Base-by-base conservation (phyloP, 129 eudicot genomes). In the Ambrosia artemisiifolia region DNA sequence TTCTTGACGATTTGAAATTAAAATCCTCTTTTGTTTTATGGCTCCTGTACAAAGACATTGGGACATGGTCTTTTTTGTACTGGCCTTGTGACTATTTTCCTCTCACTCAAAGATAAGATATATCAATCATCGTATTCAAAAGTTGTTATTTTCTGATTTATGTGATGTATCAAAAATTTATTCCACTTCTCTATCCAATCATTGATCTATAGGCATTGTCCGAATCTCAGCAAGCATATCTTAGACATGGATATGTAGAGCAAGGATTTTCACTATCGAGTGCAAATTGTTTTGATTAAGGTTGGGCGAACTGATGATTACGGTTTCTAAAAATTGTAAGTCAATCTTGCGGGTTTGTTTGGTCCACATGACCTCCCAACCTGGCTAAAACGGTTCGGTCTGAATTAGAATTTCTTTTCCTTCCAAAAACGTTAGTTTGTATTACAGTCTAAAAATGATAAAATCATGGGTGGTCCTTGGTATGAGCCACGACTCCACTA, bases 1-100 rank as follows among this genome's bases (percentile, higher is more conserved):
- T 51, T 51, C 59, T 55, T 55, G 62, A 55, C 6, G 14, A 33
- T 55, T 55, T 28, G 35, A 57, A 24, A 3, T 57, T 28, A 35
- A 57, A 20, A 55, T 55, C 13, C 34, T 10, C 11, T 24, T 57
- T 54, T 57, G 63, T 57, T 57, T 55, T 57, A 35, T 57, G 11
- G 63, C 36, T 10, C 36, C 11, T 56, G n/a, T 24, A 11, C 34
- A 24, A 7, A 56, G 24, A 34, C 30, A 24, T 57, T 12, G 63
- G 12, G 63, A 28, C 63, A 30, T 57, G 16, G 36, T 57, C 63
- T 57, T 28, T 40, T 57, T 57, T 57, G 63, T 57, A 24, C 63
- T 24, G 1, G 30, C 16, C 36, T 57, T 57, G 63, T 24, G 36
- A 57, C 63, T 57, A 7, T 57, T 24, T 57, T 28, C 36, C 38